These are phyloP conservation scores for Coemansia sp. DNA, from an alignment of 192 early-diverging fungal genomes.

Conservation along the genomic window DNA sequence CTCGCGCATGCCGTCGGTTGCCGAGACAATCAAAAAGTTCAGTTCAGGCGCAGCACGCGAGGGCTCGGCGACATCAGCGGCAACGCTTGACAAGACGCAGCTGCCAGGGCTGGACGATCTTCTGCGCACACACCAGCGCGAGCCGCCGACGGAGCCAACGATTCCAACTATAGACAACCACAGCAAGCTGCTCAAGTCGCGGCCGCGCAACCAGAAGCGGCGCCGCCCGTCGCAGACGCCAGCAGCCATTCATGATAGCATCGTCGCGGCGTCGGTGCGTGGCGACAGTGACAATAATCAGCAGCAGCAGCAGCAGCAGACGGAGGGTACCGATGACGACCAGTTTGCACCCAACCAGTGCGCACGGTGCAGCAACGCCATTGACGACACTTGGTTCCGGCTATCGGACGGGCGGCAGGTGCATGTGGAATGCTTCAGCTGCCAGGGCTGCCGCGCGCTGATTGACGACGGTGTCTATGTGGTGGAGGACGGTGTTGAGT, in stretches of 20 bases:
- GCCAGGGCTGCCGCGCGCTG: slow-evolving; percentile 49
- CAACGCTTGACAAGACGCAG: slow-evolving; percentile 19
- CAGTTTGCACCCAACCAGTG: slow-evolving; percentile 42
- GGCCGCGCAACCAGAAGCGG: slow-evolving; percentile 49
- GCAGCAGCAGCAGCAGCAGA: background rate
- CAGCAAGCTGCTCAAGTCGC: slow-evolving; percentile 46
- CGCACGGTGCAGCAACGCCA: slow-evolving; percentile 35
- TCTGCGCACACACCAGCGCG: slow-evolving; percentile 46
- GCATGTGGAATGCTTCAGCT: slow-evolving; percentile 57
- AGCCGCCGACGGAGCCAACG: slow-evolving; percentile 44
- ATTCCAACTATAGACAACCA: slow-evolving; percentile 48
- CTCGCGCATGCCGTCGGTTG: slow-evolving; percentile 34
- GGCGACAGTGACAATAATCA: background rate
- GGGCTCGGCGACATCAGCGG: background rate
- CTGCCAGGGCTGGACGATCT: slow-evolving; percentile 46
- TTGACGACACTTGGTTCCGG: slow-evolving; percentile 56
- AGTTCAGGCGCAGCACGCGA: slow-evolving; percentile 15
- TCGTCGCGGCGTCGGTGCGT: background rate
- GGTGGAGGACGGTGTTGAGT: slow-evolving; percentile 42
- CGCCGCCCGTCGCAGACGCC: slow-evolving; percentile 28
- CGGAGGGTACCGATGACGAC: background rate
- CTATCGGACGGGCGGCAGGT: slow-evolving; percentile 57
- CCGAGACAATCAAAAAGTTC: slow-evolving; percentile 53
- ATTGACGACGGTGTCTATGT: slow-evolving; percentile 59
- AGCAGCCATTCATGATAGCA: background rate